Base-by-base conservation (phyloP, 2,329 filamentous ascomycete genomes). In the Sporothrix protearum region DNA sequence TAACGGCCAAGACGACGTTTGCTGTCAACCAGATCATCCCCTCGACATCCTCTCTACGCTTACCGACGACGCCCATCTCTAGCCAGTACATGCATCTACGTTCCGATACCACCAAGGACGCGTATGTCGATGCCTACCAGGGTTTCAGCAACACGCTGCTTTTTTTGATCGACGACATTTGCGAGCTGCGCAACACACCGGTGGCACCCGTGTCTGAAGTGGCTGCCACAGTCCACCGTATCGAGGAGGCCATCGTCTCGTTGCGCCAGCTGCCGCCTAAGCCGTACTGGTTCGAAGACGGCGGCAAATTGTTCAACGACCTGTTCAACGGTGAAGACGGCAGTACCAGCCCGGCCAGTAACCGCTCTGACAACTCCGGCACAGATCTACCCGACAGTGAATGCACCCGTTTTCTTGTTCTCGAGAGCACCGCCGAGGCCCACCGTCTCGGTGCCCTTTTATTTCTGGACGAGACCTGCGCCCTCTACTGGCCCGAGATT, bases 391-490 rank as follows among this genome's bases (percentile, higher is more conserved):
- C 36, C 5, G 28, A 36, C 3, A 45, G n/a, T 16, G 59, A 45
- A 12, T 22, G 61, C 39, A 66, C 39, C 14, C 61, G 42, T 12
- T 66, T 49, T 12, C 39, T 66, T 5, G 61, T 71, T n/a, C 30
- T 59, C 19, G 61, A 67, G 25, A 61, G 49, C 61, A 71, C 61
- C 2, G 70, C 70, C 10, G 70, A 71, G 47, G 70, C 70, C 22
- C 61, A 71, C 25, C 61, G 70, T 0, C 70, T 67, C 1, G 61
- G 59, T 3, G 70, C 70, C 16, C 42, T 71, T 4, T 22, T 71
- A 14, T 71, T 71, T 47, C n/a, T 71, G 28, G 70, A 71, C 70
- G 70, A 71, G 33, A 68, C 61, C 12, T 71, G 70, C 22, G 70
- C 70, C 3, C 51, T 67, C 10, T 68, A 68, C 53, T 71, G 61